Base-by-base conservation (phyloP, 345 rosid species). In the Ceriops decandra region DNA sequence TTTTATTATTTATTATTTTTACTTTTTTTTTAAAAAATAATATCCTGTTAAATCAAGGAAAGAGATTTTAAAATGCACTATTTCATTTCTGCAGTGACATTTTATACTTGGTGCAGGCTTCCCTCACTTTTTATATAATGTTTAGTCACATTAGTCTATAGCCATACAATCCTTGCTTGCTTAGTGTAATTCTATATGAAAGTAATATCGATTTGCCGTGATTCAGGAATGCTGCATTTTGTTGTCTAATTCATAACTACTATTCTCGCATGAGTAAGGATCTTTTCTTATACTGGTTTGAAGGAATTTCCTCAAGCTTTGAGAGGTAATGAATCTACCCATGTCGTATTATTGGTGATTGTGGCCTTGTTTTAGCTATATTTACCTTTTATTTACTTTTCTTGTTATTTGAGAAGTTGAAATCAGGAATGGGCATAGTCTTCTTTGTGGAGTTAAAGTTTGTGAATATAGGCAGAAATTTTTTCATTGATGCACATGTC, bases 161-260 rank as follows among this genome's bases (percentile, higher is more conserved):
- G 30, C 51, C 20, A 6, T 56, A 11, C 59, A 52, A 22, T 32
- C 16, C 54, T 38, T 38, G 26, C 46, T 22, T 26, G 16, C 16
- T 27, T 56, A 10, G 6, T 21, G 15, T 24, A 21, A 7, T 22
- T 3, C 28, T 22, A 54, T 54, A 10, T 56, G 11, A 56, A 27
- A 27, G 28, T 27, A 24, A 10, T 3, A 22, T 9, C 19, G 7
- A 26, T 66, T 32, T 54, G 32, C 28, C 57, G 17, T 59, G 52
- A 28, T 65, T 71, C 95, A 93, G 98, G 97, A 79, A 79, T 80
- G 97, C 88, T 68, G 79, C 83, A 42, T 93, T 93, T 80, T 88
- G 91, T 67, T 85, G 77, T 77, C 88, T 93, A 15, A 78, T 83
- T 64, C 81, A 64, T 71, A 86, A 80, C 59, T 86, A 89, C 74